Evolutionary conservation across 1,284 basidiomycete genomes (phyloP), one percentile per base, ranked within the genome.

Genomic region (Ganoderma lingzhi): DNA sequence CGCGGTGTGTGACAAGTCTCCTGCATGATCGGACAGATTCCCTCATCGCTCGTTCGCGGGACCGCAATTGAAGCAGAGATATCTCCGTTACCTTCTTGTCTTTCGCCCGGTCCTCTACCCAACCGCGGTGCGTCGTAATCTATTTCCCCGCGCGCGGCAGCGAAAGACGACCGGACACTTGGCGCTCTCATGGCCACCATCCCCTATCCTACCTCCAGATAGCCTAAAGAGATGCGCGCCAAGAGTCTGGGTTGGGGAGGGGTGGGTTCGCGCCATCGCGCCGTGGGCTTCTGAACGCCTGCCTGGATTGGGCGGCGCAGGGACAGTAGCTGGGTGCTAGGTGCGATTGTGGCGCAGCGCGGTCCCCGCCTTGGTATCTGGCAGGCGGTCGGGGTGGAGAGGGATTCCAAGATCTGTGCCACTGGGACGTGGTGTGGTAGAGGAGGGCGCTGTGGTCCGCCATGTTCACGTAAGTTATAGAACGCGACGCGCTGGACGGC

Each of bases 11-110:
- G 70, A 71, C 69, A 69, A 69, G 62, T n/a, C 61, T 62, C 68
- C 70, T 73, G 70, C 45, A 56, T 73, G 72, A 73, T 71, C 70
- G 70, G 72, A 71, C 72, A 73, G 72, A 73, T 73, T 73, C 70
- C 23, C 23, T 51, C 48, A 51, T 51, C 48, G 70, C 72, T 68
- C 72, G 70, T 69, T 73, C 71, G 72, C 72, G 72, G 72, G 69
- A 64, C 72, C 70, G 70, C 70, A 51, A 51, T 56, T 64, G 66
- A 42, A 55, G 64, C 41, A 59, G 64, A 65, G 68, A 66, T 70
- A 70, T 66, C 70, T 71, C 70, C 68, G 72, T 68, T 62, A 37
- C 67, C 56, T 51, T 60, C 63, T 42, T 60, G 56, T 51, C 62
- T 30, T 19, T 23, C 63, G 44, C 39, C 59, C 59, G 41, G 62